Base-by-base conservation (phyloP, 495 filamentous ascomycete genomes). In the Penicillium mononematosum region DNA sequence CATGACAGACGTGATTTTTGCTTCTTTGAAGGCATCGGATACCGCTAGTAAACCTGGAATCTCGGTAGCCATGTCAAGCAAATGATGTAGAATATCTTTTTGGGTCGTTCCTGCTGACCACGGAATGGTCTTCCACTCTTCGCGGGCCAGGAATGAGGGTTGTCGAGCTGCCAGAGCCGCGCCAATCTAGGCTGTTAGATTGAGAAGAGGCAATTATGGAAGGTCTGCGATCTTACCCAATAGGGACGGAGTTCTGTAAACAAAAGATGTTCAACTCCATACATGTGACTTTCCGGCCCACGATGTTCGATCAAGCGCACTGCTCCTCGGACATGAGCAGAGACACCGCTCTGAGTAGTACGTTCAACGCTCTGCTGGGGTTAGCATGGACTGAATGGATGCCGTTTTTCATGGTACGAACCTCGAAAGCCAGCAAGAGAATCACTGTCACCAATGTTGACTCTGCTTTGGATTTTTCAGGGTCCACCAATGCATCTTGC, bases 241-340 rank as follows among this genome's bases (percentile, higher is more conserved):
- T 76, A 78, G 22, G 75, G 74, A 8, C 75, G 69, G 17, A 78
- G 62, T 43, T 78, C 75, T 2, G 71, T 74, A 50, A 72, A 78
- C 2, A 78, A 42, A 8, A 76, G 59, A 59, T 78, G 75, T 29
- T 78, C 75, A 0, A 78, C 74, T 11, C 75, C 75, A 53, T 73
- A 70, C 48, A 77, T 71, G 50, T 78, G 75, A 36, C 72, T 77
- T 50, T 76, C 74, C 0, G 75, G 75, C 7, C 75, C 75, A 17
- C 75, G 71, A 59, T 78, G 75, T 45, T 78, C 69, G 34, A 78
- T 76, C 47, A 78, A 34, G 48, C 70, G 74, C 45, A 75, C 61
- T 9, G 74, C 75, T 50, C 74, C 75, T 42, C 65, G 61, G n/a
- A 77, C 72, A 53, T 78, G 75, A 32, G 75, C 71, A 1, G 61